A percentile compares a stretch with the other conserved stretches of the same genome.
phyloP scores from a whole-genome alignment of 306 rosid genomes.

The Medicago ruthenica region DNA sequence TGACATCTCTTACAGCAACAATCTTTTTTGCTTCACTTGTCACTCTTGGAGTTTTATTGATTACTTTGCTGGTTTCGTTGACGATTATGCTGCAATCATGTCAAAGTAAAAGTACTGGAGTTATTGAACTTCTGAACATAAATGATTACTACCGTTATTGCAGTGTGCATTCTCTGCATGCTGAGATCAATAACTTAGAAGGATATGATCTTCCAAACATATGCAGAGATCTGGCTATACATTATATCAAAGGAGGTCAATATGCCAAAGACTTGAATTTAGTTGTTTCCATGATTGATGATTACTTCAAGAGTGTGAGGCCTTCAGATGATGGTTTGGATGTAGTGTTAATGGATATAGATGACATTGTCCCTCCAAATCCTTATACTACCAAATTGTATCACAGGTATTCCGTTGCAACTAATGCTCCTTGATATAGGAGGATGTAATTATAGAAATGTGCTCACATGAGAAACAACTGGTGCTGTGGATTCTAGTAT shows the following conservation, averaged over 20 bases:
- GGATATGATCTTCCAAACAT: slow-evolving; percentile 57
- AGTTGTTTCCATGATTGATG: slow-evolving; percentile 54
- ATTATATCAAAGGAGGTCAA: slow-evolving; percentile 68
- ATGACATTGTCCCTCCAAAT: slow-evolving; percentile 58
- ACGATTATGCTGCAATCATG: slow-evolving; percentile 82
- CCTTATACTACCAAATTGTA: slow-evolving; percentile 32
- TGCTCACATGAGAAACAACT: slow-evolving; percentile 19
- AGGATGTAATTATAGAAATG: slow-evolving; percentile 1
- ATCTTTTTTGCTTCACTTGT: slow-evolving; percentile 68
- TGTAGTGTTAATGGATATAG: slow-evolving; percentile 73
- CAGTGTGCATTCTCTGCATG: slow-evolving; percentile 59
- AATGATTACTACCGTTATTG: slow-evolving; percentile 60
- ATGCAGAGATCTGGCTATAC: slow-evolving; percentile 57
- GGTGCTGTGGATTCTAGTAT: background rate
- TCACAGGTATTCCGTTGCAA: slow-evolving; percentile 50
- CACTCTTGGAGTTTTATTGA: slow-evolving; percentile 62
- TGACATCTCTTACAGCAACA: slow-evolving; percentile 70
- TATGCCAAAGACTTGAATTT: slow-evolving; percentile 73
- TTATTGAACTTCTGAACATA: slow-evolving; percentile 49
- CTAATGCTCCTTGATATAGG: background rate
- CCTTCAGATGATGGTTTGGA: slow-evolving; percentile 55
- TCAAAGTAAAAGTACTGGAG: slow-evolving; percentile 63
- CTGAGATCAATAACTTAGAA: slow-evolving; percentile 69
- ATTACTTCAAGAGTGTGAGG: slow-evolving; percentile 52
- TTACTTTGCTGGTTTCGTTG: slow-evolving; percentile 68